phyloP scores from a whole-genome alignment of 2,329 filamentous ascomycete genomes.

The Stachybotrys chlorohalonatus region DNA sequence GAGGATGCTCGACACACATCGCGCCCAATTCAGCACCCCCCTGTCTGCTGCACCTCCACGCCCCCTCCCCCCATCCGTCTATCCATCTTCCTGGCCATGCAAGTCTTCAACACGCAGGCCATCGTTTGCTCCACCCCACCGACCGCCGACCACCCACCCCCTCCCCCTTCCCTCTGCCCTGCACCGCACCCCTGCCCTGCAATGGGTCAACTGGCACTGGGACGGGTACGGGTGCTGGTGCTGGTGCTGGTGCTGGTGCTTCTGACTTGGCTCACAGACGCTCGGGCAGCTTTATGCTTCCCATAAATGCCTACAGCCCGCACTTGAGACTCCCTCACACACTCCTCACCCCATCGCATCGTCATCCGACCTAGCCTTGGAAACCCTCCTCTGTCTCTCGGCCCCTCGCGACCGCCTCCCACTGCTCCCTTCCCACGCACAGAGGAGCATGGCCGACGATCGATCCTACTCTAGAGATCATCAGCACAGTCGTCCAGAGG shows the following conservation, averaged over 20 bases:
- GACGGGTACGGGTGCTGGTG: neutral
- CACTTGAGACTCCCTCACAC: neutral
- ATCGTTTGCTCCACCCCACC: neutral
- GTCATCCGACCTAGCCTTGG: neutral
- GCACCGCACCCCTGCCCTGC: neutral
- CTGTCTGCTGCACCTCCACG: too few species aligned
- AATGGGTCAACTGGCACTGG: neutral
- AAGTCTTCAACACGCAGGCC: neutral
- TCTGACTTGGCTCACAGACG: neutral
- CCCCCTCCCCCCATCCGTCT: neutral
- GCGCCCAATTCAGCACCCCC: too few species aligned
- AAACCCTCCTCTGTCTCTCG: neutral
- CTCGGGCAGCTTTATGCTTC: neutral
- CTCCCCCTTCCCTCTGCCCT: neutral
- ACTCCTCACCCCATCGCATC: neutral
- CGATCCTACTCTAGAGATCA: neutral
- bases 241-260: neutral
- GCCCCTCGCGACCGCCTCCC: neutral
- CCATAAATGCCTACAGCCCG: neutral
- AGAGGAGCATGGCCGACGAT: neutral
- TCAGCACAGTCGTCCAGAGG: neutral
- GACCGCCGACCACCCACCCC: neutral
- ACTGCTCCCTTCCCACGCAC: neutral
- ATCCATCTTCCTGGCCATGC: neutral
- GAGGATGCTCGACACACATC: too few species aligned